These are phyloP conservation scores for Lactarius trivialis DNA, from an alignment of 768 basidiomycete species.

Conservation along the genomic window DNA sequence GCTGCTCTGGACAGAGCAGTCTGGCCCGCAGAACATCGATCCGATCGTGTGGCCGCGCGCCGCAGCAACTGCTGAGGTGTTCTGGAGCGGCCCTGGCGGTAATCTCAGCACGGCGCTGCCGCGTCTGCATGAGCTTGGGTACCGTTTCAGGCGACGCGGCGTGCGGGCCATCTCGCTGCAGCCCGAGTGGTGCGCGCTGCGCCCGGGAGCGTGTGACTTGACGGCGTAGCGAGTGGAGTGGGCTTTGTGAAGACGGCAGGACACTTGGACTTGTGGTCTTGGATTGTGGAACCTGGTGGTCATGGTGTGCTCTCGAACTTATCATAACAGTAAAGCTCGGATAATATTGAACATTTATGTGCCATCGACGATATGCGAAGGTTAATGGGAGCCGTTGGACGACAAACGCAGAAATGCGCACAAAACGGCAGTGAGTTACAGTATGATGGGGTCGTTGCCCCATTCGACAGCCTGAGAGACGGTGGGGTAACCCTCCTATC, in stretches of 20 bases:
- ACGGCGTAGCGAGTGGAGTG: not conserved
- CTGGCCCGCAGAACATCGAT: constrained; percentile 62
- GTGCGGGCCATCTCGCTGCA: constrained; percentile 33
- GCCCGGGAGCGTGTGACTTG: constrained; percentile 24
- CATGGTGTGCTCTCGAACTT: not conserved
- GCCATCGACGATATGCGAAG: no score
- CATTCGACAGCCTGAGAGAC: no score
- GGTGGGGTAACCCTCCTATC: no score
- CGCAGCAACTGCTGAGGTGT: constrained; percentile 65
- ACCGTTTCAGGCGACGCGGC: constrained; percentile 33
- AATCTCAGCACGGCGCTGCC: constrained; percentile 43
- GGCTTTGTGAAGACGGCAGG: not conserved
- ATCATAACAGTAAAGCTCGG: not conserved
- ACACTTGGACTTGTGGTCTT: not conserved
- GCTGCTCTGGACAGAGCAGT: constrained; percentile 70
- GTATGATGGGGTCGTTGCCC: no score
- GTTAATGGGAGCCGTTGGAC: no score
- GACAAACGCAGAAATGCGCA: no score
- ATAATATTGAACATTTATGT: not conserved
- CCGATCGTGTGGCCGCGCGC: constrained; percentile 67
- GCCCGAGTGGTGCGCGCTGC: constrained; percentile 38
- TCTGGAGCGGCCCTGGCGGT: constrained; percentile 55
- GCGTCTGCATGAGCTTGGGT: constrained; percentile 46
- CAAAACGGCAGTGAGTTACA: no score
- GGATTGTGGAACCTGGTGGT: not conserved